A percentile compares a stretch with the other conserved stretches of the same genome.
Evolutionary conservation across 768 basidiomycete genomes (phyloP).

Genomic region (Tylopilus felleus): DNA sequence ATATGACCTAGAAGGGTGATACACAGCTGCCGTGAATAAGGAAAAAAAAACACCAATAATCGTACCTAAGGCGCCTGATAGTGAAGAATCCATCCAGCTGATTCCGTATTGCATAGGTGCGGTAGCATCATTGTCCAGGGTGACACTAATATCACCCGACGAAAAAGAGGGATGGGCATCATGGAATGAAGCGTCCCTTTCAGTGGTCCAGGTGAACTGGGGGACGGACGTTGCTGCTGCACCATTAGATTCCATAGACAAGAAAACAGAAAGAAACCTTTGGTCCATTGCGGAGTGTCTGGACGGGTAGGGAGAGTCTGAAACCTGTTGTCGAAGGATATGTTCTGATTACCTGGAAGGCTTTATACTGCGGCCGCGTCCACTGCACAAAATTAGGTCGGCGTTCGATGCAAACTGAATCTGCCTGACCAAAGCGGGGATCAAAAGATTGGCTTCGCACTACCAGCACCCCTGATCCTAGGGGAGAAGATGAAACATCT

Average conservation of each 20-base stretch:
- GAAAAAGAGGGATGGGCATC: background rate
- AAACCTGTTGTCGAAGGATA: background rate
- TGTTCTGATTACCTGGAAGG: background rate
- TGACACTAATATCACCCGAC: background rate
- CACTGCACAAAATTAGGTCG: background rate
- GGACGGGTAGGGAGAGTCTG: background rate
- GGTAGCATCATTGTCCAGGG: background rate
- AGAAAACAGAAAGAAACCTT: background rate
- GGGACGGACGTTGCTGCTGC: background rate
- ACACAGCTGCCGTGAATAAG: background rate
- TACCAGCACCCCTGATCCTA: background rate
- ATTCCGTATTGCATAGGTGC: background rate
- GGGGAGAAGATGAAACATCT: background rate
- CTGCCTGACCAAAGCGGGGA: background rate
- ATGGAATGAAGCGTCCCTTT: background rate
- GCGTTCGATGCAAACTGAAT: background rate
- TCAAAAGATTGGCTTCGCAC: background rate
- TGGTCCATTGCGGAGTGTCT: background rate
- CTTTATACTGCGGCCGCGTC: background rate
- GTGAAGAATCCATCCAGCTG: slow-evolving; percentile 1
- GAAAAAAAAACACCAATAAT: background rate
- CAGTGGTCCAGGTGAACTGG: background rate
- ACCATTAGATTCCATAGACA: background rate
- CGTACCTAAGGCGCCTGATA: background rate
- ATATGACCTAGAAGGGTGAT: background rate